Evolutionary conservation across 1,139 yeast genomes (phyloP).

Genomic region (Saccharomyces hybrid): DNA sequence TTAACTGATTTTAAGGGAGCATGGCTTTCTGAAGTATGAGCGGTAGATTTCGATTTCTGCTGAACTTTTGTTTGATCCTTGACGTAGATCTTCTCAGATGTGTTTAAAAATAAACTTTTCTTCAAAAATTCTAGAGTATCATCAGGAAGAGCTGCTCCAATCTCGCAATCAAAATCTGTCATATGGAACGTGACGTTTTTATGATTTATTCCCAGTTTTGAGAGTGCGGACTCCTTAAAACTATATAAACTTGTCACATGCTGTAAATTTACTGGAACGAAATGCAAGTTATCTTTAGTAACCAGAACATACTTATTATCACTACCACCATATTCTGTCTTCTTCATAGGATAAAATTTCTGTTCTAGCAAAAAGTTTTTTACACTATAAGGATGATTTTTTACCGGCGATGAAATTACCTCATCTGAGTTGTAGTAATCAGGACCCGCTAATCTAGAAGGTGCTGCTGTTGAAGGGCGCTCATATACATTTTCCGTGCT

Average conservation of each 20-base stretch:
- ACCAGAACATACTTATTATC: conserved; percentile 38
- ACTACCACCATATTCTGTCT: conserved; percentile 5
- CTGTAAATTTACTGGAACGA: conserved; percentile 40
- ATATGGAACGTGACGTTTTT: conserved; percentile 49
- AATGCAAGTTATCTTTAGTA: conserved; percentile 52
- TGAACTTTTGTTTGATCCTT: conserved; percentile 33
- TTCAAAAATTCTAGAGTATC: conserved; percentile 41
- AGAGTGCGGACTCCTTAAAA: conserved; percentile 37
- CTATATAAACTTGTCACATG: conserved; percentile 30
- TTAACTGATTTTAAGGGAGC: conserved; percentile 15
- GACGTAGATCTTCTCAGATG: conserved; percentile 40
- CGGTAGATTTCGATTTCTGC: conserved; percentile 11
- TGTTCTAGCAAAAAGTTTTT: conserved; percentile 26
- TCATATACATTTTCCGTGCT: conserved; percentile 2
- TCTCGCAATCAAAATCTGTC: conserved; percentile 60
- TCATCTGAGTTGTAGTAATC: background rate
- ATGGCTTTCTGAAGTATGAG: conserved; percentile 12
- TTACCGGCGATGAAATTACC: background rate
- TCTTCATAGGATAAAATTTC: conserved; percentile 33
- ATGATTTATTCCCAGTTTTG: conserved; percentile 38
- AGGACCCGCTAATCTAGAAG: background rate
- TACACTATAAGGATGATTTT: background rate
- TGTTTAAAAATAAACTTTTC: conserved; percentile 32
- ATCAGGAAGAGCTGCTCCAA: conserved; percentile 55
- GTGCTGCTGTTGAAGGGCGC: background rate